Evolutionary conservation across 228 moss, liverwort and hornwort genomes (phyloP).

Genomic region (Sphagnum magellanicum): DNA sequence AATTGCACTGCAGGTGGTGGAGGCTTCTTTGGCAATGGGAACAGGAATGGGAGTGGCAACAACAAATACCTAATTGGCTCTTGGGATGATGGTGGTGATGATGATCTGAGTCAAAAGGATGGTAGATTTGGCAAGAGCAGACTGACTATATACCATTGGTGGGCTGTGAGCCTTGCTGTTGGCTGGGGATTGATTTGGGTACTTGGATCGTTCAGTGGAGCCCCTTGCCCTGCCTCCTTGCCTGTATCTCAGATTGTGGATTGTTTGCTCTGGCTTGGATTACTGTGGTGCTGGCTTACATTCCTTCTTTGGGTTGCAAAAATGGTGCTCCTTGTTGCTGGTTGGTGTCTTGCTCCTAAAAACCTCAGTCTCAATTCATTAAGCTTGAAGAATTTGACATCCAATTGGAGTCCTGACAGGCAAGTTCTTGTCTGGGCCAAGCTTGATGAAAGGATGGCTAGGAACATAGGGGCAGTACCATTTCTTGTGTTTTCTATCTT

Average conservation of each 20-base stretch:
- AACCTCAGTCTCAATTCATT: no score
- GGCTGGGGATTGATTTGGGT: constrained; percentile 14
- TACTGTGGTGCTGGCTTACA: constrained; percentile 31
- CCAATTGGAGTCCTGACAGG: neutral
- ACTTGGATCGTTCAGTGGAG: constrained; percentile 18
- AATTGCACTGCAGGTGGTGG: constrained; percentile 25
- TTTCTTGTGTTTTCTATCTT: constrained; percentile 25
- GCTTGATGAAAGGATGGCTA: constrained; percentile 33
- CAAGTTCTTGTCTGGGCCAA: constrained; percentile 18
- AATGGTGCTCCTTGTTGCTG: constrained; percentile 8
- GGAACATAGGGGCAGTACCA: constrained; percentile 29
- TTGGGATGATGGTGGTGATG: constrained; percentile 35
- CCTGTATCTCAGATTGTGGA: constrained; percentile 31
- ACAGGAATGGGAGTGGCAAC: constrained; percentile 9
- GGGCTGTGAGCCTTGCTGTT: constrained; percentile 14
- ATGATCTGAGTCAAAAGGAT: constrained; percentile 15
- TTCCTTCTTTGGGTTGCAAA: constrained; percentile 25
- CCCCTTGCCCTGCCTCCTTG: constrained; percentile 8
- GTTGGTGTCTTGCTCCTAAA: no score
- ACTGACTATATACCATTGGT: constrained; percentile 15
- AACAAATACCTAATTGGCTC: constrained; percentile 1
- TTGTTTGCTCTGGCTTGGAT: constrained; percentile 32
- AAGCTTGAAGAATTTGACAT: no score
- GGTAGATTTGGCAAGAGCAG: constrained; percentile 1
- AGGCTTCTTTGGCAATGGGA: constrained; percentile 11